Conservation (phyloP, 345 rosid genomes). For the Erodium maritimum region DNA sequence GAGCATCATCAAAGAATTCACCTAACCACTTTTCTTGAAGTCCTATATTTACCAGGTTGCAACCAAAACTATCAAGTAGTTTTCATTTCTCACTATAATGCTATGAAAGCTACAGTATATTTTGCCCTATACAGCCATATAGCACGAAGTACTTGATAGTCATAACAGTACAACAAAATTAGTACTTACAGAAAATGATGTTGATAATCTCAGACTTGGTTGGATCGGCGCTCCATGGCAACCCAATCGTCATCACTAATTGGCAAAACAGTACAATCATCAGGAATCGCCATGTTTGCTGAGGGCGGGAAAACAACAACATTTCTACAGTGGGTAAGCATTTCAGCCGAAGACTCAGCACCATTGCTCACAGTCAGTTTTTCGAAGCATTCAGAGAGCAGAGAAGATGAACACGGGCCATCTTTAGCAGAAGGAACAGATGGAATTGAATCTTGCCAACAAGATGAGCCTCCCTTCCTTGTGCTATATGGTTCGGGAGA, state of each 20-base stretch:
- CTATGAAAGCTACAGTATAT: too few species aligned
- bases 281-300: slow-evolving; percentile 15
- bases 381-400: not conserved
- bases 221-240: slow-evolving; percentile 10
- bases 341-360: not conserved
- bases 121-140: too few species aligned
- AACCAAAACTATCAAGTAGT: too few species aligned
- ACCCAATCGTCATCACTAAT: slow-evolving; percentile 18
- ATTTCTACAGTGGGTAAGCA: not conserved
- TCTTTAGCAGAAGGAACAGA: not conserved
- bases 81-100: too few species aligned
- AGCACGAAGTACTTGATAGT: not conserved
- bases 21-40: too few species aligned
- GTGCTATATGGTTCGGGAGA: slow-evolving; percentile 11
- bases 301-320: slow-evolving; percentile 13
- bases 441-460: not conserved
- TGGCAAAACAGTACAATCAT: slow-evolving; percentile 12
- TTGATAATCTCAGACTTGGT: slow-evolving; percentile 1
- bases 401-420: too few species aligned
- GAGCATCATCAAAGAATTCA: too few species aligned
- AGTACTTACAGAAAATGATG: not conserved
- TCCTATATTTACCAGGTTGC: too few species aligned
- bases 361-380: not conserved
- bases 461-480: not conserved
- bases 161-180: not conserved